Evolutionary conservation across 352 stramenopile genomes (phyloP).

Genomic region (Pythium biforme): DNA sequence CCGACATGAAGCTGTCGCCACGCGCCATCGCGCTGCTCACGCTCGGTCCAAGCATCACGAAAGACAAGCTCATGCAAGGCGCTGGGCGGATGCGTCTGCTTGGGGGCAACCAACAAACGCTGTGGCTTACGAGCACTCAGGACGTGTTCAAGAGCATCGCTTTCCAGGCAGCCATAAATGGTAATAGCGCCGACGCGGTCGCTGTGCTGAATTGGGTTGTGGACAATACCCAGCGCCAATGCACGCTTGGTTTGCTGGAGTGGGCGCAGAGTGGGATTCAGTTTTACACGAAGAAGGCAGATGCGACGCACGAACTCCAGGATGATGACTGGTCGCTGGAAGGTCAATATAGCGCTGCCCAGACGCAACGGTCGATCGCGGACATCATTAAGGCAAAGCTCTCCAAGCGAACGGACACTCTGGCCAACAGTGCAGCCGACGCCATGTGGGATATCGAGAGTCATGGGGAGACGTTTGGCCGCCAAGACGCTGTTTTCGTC

Average conservation of each 20-base stretch:
- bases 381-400: background rate
- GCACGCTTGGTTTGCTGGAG: slow-evolving; percentile 57
- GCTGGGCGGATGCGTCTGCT: slow-evolving; percentile 84
- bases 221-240: slow-evolving; percentile 77
- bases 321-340: slow-evolving; percentile 33
- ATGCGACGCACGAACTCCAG: slow-evolving; percentile 8
- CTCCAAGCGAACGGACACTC: background rate
- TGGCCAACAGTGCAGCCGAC: background rate
- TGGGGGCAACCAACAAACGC: slow-evolving; percentile 52
- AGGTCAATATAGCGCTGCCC: background rate
- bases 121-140: slow-evolving; percentile 62
- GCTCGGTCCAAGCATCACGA: slow-evolving; percentile 79
- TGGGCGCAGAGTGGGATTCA: slow-evolving; percentile 82
- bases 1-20: slow-evolving; percentile 81
- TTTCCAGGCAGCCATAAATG: slow-evolving; percentile 5
- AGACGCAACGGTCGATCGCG: background rate
- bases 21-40: slow-evolving; percentile 76
- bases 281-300: slow-evolving; percentile 38
- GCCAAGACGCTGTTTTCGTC: background rate
- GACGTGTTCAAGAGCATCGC: slow-evolving; percentile 65
- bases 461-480: background rate
- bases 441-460: background rate
- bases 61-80: slow-evolving; percentile 92
- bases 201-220: slow-evolving; percentile 82
- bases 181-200: background rate